Conservation (phyloP, 75 land plant species). For the Selaginella moellendorffii region DNA sequence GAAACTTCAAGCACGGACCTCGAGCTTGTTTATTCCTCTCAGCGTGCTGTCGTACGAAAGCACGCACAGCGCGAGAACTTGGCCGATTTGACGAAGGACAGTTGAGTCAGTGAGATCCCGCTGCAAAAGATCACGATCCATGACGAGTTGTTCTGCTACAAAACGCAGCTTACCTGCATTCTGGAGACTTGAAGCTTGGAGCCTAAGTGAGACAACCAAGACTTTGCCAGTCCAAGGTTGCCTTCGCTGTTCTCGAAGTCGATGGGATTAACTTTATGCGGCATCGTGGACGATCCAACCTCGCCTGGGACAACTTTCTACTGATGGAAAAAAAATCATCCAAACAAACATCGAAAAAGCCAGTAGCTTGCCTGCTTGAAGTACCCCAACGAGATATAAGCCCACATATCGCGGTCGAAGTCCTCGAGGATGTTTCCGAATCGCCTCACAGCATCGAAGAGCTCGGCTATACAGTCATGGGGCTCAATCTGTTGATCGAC, state of each 20-base stretch:
- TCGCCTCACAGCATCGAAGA: conserved; percentile 45
- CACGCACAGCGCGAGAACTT: conserved; percentile 60
- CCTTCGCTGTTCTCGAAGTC: conserved; percentile 99
- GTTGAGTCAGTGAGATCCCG: conserved; percentile 92
- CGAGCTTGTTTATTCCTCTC: conserved; percentile 72
- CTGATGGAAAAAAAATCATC: too few species aligned
- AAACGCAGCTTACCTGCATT: conserved; percentile 52
- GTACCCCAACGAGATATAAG: conserved; percentile 78
- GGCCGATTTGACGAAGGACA: conserved; percentile 77
- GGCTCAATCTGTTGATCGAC: conserved; percentile 60
- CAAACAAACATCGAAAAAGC: too few species aligned
- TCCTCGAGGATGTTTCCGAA: conserved; percentile 73
- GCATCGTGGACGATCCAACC: conserved; percentile 97
- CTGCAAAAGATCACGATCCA: conserved; percentile 24
- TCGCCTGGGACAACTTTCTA: conserved; percentile 81
- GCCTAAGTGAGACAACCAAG: conserved; percentile 38
- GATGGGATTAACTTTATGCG: conserved; percentile 98
- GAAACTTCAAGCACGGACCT: too few species aligned
- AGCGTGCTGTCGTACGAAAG: conserved; percentile 72
- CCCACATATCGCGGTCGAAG: conserved; percentile 90
- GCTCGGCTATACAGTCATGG: conserved; percentile 84
- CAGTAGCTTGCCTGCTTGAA: conserved; percentile 61
- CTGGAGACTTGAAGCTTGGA: conserved; percentile 68
- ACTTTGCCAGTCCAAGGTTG: conserved; percentile 67
- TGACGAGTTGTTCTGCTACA: neutral